Conservation (phyloP, 805 yeast genomes). For the Metschnikowia noctiluminum region DNA sequence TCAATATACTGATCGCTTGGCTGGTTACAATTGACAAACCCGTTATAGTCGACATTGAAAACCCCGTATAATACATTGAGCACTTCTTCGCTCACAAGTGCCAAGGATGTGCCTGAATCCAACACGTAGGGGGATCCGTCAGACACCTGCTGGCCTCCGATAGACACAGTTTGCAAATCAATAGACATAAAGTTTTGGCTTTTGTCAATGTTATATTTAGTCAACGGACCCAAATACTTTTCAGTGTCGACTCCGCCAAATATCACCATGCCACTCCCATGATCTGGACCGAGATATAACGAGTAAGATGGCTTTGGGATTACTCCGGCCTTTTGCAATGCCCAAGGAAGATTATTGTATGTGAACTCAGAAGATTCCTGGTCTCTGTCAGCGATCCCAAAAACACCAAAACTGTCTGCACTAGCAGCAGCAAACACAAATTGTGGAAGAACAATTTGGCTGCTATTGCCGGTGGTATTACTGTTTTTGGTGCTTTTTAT, state of each 20-base stretch:
- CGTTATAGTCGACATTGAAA: neutral
- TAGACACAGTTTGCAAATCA: slow-evolving; percentile 3
- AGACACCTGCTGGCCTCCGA: slow-evolving; percentile 5
- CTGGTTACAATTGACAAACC: slow-evolving; percentile 11
- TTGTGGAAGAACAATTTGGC: neutral
- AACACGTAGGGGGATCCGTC: slow-evolving; percentile 7
- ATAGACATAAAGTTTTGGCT: slow-evolving; percentile 5
- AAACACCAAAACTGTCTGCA: slow-evolving; percentile 6
- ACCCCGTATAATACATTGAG: neutral
- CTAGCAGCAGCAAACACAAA: slow-evolving; percentile 13
- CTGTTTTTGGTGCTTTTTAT: no score
- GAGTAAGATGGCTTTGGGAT: slow-evolving; percentile 59
- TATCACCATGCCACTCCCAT: slow-evolving; percentile 30
- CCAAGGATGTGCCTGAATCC: slow-evolving; percentile 17
- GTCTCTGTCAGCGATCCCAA: slow-evolving; percentile 13
- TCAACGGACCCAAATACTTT: slow-evolving; percentile 25
- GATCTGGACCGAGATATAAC: slow-evolving; percentile 47
- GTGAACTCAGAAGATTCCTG: slow-evolving; percentile 3
- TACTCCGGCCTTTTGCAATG: slow-evolving; percentile 54
- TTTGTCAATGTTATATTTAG: neutral
- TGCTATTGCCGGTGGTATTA: no score
- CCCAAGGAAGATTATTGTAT: slow-evolving; percentile 55
- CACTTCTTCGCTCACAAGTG: slow-evolving; percentile 5
- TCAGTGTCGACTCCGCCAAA: slow-evolving; percentile 44
- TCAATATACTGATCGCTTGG: slow-evolving; percentile 12